Evolutionary conservation across 257 asterid genomes (phyloP).

Genomic region (Nemophila menziesii): DNA sequence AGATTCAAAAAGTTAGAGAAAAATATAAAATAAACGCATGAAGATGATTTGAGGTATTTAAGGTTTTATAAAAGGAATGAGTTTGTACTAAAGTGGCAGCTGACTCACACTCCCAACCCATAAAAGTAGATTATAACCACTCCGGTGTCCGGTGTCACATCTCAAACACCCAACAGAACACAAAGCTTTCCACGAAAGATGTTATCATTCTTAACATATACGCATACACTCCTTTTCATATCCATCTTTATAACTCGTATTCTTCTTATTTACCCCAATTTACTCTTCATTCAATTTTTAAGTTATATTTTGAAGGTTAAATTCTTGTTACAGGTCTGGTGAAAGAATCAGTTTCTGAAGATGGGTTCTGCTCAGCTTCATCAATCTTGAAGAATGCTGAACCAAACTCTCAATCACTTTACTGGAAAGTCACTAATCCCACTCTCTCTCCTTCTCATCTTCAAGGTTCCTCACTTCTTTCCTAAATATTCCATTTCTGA

Average conservation of each 20-base stretch:
- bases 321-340: conserved; percentile 34
- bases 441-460: conserved; percentile 89
- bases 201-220: conserved; percentile 29
- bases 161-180: no score
- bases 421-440: conserved; percentile 86
- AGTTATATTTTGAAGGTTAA: conserved; percentile 3
- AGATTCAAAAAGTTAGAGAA: no score
- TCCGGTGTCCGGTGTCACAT: no score
- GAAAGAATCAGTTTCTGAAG: conserved; percentile 24
- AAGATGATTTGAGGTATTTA: no score
- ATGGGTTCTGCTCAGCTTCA: conserved; percentile 75
- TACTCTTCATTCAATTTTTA: neutral
- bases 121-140: no score
- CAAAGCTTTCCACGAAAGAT: conserved; percentile 26
- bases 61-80: no score
- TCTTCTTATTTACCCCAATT: neutral
- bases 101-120: no score
- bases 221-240: conserved; percentile 19
- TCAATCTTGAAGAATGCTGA: conserved; percentile 34
- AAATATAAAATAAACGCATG: no score
- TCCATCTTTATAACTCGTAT: conserved; percentile 8
- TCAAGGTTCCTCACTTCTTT: conserved; percentile 30
- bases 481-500: neutral
- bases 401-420: conserved; percentile 38
- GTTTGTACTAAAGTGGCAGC: no score